phyloP scores from a whole-genome alignment of 2,329 filamentous ascomycete genomes.

The Sporothrix protearum region DNA sequence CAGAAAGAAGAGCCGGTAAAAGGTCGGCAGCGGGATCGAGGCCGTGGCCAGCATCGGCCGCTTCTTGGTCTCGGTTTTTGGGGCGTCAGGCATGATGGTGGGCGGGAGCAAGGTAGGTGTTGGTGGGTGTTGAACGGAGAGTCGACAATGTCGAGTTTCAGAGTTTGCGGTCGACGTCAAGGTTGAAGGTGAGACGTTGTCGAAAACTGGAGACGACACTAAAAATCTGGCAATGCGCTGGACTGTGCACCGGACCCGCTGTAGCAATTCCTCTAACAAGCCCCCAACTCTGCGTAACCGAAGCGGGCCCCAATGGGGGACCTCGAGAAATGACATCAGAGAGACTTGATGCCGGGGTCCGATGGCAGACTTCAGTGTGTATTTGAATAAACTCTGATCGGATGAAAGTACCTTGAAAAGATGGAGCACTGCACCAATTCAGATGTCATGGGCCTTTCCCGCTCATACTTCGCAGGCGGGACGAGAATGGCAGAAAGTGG shows the following conservation, averaged over 20 bases:
- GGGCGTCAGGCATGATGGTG: slow-evolving; percentile 12
- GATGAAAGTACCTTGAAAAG: background rate
- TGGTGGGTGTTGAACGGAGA: background rate
- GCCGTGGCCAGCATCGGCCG: slow-evolving; percentile 5
- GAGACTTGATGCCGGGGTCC: background rate
- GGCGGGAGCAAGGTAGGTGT: background rate
- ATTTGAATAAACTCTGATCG: background rate
- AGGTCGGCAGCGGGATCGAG: slow-evolving; percentile 37
- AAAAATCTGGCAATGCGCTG: background rate
- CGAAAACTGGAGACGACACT: slow-evolving; percentile 13
- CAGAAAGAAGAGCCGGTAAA: slow-evolving; percentile 72
- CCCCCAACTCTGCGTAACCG: slow-evolving; percentile 3
- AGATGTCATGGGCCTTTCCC: background rate
- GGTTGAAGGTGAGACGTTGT: background rate
- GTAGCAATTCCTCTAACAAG: background rate
- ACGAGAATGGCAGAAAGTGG: background rate
- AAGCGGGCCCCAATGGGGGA: background rate
- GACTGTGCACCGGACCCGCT: background rate
- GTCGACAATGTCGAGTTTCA: no score
- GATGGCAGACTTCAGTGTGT: background rate
- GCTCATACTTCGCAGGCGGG: background rate
- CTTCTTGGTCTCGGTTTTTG: background rate
- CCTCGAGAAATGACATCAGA: background rate
- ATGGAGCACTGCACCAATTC: background rate
- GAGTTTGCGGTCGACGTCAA: background rate